Evolutionary conservation across 495 filamentous ascomycete species (phyloP), one percentile per base, ranked within the genome.

Genomic region (Daldinia decipiens): DNA sequence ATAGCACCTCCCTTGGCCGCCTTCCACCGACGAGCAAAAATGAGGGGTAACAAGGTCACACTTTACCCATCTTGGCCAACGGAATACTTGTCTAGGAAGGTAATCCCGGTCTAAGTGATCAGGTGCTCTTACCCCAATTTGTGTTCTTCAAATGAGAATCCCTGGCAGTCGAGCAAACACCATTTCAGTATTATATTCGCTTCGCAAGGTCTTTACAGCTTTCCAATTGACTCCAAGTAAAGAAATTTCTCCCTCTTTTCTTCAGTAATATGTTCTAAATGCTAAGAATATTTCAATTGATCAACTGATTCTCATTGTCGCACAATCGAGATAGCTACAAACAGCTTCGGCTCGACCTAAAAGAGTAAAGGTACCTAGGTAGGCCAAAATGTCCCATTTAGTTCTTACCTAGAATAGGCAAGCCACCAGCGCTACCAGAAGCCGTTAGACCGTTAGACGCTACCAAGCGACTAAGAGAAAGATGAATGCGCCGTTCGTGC

Each of bases 91-190:
- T 55, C 31, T 45, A 54, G 70, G 70, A 68, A 73, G 70, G 70
- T 69, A 27, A 69, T 68, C 70, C 70, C 65, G 65, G 70, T 66
- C 56, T 0, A 55, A 40, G 24, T 62, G 70, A 34, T 73, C 70
- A 73, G 70, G 65, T 73, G 70, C 62, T 31, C 61, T 38, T 65
- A 60, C 70, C 60, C 70, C 70, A 73, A 73, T 73, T 69, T 73
- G 62, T 52, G 31, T 55, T 56, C 52, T 73, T 61, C 65, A 62
- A 73, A 73, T 73, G 57, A 61, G 60, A 73, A 73, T 61, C 65
- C 65, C 65, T 73, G 70, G 36, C 54, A 66, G 53, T 65, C 17
- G 50, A 55, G 34, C 50, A 55, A 50, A 50, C 59, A 45, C 21
- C 50, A 53, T 53, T 31, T 53, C 13, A 31, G 13, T 54, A 67